Base-by-base conservation (phyloP, 306 rosid species). In the Cicer pinnatifidum region DNA sequence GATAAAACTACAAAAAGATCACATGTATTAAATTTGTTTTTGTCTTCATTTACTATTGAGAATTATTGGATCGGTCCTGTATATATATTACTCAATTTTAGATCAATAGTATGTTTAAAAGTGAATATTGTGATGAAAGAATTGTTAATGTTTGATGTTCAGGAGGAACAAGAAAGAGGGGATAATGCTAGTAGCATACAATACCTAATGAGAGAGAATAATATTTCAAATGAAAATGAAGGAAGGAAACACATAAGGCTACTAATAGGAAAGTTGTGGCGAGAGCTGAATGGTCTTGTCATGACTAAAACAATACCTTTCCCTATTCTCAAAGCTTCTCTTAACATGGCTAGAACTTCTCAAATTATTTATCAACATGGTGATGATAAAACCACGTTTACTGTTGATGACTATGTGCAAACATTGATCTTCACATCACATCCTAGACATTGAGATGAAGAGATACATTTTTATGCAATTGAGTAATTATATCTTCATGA, bases 91-190 rank as follows among this genome's bases (percentile, higher is more conserved):
- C 35, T 28, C 35, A 28, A 28, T 28, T 28, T 28, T 28, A 28
- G 35, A 28, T 28, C 35, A 28, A 28, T 28, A 28, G 4, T 28
- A 28, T 28, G 35, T 28, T 28, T 3, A 28, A 28, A 28, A 28
- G 35, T 28, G 35, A 28, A 28, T 0, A 28, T 28, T 28, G 35
- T 28, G 35, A 28, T 28, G 35, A 28, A 28, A 28, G 5, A 28
- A 28, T 28, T 28, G 35, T 28, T 28, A 3, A 28, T 28, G 35
- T 28, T 28, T 28, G 5, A 28, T 28, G 35, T 28, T 28, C 11
- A 83, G 83, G 86, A 79, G 56, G 88, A 85, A 72, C 84, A 75
- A 48, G 82, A 78, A 62, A 75, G 88, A 79, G 88, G 88, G 53
- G 84, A 78, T 11, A 79, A 75, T 67, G 84, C 77, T 28, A 51